Conservation (phyloP, 108 stramenopile genomes). For the Chaetoceros muelleri region DNA sequence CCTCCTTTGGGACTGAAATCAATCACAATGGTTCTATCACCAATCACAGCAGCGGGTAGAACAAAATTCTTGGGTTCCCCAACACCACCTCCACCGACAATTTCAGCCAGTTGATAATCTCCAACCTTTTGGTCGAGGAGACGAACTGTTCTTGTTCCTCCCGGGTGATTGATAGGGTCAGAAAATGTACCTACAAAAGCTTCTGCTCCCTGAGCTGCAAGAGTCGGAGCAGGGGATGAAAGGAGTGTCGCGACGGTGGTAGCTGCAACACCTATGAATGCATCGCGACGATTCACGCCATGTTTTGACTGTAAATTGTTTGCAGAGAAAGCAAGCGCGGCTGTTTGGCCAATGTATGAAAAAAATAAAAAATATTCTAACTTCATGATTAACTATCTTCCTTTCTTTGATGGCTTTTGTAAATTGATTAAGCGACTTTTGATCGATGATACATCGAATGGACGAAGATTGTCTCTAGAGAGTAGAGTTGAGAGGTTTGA, state of each 20-base stretch:
- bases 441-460: too few species aligned
- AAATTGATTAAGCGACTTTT: too few species aligned
- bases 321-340: too few species aligned
- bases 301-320: too few species aligned
- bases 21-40: constrained; percentile 32
- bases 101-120: constrained; percentile 36
- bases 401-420: too few species aligned
- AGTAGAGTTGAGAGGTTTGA: too few species aligned
- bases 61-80: constrained; percentile 39
- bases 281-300: neutral
- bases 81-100: constrained; percentile 33
- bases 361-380: too few species aligned
- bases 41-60: constrained; percentile 34
- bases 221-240: neutral
- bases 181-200: constrained; percentile 31
- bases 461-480: too few species aligned
- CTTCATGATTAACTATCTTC: too few species aligned
- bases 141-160: constrained; percentile 34
- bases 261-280: neutral
- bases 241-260: neutral
- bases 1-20: constrained; percentile 34
- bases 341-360: too few species aligned
- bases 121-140: constrained; percentile 24
- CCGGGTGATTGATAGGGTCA: constrained; percentile 54
- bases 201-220: neutral